Base-by-base conservation (phyloP, 2,329 filamentous ascomycete species). In the Pestalotiopsis sp. region DNA sequence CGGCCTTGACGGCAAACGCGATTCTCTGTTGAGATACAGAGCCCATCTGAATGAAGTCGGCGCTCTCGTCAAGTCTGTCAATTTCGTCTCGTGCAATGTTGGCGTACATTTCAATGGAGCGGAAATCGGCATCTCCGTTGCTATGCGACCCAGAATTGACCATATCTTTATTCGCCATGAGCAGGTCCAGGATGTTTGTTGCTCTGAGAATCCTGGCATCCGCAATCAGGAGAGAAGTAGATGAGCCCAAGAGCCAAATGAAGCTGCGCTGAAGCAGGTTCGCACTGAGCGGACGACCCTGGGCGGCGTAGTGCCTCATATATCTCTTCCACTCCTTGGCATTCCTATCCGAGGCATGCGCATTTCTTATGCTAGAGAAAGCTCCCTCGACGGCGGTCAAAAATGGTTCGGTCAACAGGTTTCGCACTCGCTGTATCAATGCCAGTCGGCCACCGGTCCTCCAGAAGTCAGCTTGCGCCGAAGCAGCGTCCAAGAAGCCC, bases 251-350 rank as follows among this genome's bases (percentile, higher is more conserved):
- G 39, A 98, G 88, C 79, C 90, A 91, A 86, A 97, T 94, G 78
- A 97, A 97, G 71, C 92, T 94, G 75, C 93, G 90, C 78, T 97
- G 94, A 25, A 99, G 82, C 5, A 98, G 86, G 91, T 98, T 96
- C 13, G 95, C 94, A 11, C 96, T 94, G 58, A 99, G 83, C 0
- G 97, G 95, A 23, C 93, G 89, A 11, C 93, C 93, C 69, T 89
- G 87, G 17, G 90, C 88, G 36, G 93, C 90, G 81, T 98, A 99
- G 70, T 95, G 92, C 59, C 92, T 92, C 68, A 93, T 83, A 80
- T 93, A 94, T 72, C 91, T 90, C 81, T 93, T 97, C 96, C 96
- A 99, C 72, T 97, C 93, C 75, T 90, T 92, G 23, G 93, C 84
- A 36, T 87, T 83, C 62, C 87, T 85, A 71, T 93, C 90, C 27